phyloP scores from a whole-genome alignment of 1,139 yeast species.

The Taphrina sp. region DNA sequence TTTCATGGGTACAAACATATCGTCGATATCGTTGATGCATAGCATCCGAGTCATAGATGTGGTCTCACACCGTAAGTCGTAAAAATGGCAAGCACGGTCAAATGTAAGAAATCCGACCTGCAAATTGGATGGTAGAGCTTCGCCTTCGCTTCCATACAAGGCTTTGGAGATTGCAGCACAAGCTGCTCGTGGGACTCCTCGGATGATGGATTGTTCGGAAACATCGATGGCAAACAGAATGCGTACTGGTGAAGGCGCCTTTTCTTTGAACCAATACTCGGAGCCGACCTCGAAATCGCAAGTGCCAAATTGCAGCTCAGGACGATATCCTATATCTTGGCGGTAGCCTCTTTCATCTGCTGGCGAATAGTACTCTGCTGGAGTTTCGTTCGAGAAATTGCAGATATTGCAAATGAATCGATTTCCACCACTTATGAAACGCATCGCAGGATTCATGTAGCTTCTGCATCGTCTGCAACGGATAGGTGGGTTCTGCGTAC shows the following conservation, averaged over 20 bases:
- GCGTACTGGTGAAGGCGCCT: constrained; percentile 54
- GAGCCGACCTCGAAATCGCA: constrained; percentile 80
- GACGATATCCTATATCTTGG: constrained; percentile 62
- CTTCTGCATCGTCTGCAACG: constrained; percentile 90
- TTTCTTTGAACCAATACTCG: constrained; percentile 56
- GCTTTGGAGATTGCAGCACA: constrained; percentile 71
- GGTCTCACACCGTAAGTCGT: constrained; percentile 55
- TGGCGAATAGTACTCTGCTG: constrained; percentile 59
- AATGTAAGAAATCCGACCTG: constrained; percentile 71
- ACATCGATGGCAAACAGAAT: constrained; percentile 80
- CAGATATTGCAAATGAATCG: constrained; percentile 84
- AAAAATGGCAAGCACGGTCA: constrained; percentile 72
- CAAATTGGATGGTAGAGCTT: constrained; percentile 48
- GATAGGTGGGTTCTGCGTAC: constrained; percentile 49
- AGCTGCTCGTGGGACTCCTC: constrained; percentile 62
- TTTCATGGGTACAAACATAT: constrained; percentile 76
- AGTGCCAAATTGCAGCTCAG: constrained; percentile 79
- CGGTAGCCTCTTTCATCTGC: constrained; percentile 61
- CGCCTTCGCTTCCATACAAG: constrained; percentile 47
- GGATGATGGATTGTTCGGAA: constrained; percentile 59
- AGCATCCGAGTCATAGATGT: constrained; percentile 61
- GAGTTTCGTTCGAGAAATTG: constrained; percentile 69
- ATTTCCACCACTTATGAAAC: constrained; percentile 59
- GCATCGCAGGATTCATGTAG: constrained; percentile 82
- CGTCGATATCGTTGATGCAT: constrained; percentile 69